Conservation (phyloP, 225 moss, liverwort and hornwort species). For the Anthoceros angustus region DNA sequence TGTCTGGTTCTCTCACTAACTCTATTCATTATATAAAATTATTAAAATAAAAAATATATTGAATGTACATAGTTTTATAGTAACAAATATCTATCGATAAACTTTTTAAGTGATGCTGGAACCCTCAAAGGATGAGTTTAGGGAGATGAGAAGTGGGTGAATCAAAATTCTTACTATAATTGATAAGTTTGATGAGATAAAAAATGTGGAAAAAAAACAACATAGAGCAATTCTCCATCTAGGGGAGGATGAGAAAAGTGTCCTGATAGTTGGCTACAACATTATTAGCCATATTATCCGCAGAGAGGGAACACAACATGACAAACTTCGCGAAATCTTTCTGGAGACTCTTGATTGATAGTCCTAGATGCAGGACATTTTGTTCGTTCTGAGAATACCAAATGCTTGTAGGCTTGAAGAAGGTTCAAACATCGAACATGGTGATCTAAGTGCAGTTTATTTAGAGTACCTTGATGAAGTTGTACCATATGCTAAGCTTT, state of each 20-base stretch:
- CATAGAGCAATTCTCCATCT: conserved; percentile 7
- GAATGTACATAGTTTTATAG: too few species aligned
- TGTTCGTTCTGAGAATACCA: too few species aligned
- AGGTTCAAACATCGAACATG: too few species aligned
- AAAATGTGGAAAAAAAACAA: conserved; percentile 7
- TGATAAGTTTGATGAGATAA: conserved; percentile 22
- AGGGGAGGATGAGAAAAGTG: conserved; percentile 57
- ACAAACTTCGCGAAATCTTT: conserved; percentile 16
- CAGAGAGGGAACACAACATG: conserved; percentile 12
- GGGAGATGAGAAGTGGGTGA: conserved; percentile 58
- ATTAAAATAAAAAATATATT: too few species aligned
- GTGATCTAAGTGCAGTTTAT: too few species aligned
- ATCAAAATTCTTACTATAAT: conserved; percentile 27
- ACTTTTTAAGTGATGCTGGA: too few species aligned
- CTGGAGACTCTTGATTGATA: conserved; percentile 54
- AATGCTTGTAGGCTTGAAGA: too few species aligned
- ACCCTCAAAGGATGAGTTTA: conserved; percentile 61
- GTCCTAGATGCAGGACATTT: conserved; percentile 73
- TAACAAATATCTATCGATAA: too few species aligned
- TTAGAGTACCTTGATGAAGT: conserved; percentile 86
- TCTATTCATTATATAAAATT: too few species aligned
- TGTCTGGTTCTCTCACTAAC: too few species aligned
- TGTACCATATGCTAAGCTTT: conserved; percentile 67
- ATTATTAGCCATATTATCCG: conserved; percentile 11
- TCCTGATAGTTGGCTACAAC: conserved; percentile 49